These are phyloP conservation scores for Hanseniaspora osmophila DNA, from an alignment of 805 yeast species.

Conservation along the genomic window DNA sequence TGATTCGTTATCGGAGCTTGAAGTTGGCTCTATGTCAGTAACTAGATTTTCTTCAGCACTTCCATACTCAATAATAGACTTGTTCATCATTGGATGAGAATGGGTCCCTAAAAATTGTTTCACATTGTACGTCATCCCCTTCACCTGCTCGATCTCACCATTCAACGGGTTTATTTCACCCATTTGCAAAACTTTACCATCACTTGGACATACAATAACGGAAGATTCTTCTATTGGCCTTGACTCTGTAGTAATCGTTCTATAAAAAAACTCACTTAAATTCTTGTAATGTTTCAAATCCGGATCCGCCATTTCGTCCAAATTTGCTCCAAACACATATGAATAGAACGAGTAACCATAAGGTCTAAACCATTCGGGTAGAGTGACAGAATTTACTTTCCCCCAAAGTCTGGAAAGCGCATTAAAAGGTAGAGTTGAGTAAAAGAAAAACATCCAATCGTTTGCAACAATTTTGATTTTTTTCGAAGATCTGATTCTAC, in stretches of 20 bases:
- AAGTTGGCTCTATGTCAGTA: too few relatives aligned
- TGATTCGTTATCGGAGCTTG: slow-evolving; percentile 37
- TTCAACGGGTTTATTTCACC: slow-evolving; percentile 54
- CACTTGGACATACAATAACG: slow-evolving; percentile 73
- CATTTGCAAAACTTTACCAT: slow-evolving; percentile 76
- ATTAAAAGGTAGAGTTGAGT: slow-evolving; percentile 80
- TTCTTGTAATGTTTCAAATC: slow-evolving; percentile 64
- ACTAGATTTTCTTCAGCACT: slow-evolving; percentile 41
- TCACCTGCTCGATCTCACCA: slow-evolving; percentile 91
- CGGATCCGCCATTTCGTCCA: slow-evolving; percentile 78
- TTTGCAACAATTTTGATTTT: slow-evolving; percentile 20
- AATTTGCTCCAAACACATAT: slow-evolving; percentile 67
- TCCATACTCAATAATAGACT: slow-evolving; percentile 23
- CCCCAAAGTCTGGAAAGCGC: slow-evolving; percentile 94
- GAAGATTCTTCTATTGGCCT: slow-evolving; percentile 62
- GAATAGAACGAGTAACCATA: slow-evolving; percentile 75
- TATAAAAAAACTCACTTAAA: slow-evolving; percentile 80
- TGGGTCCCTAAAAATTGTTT: slow-evolving; percentile 70
- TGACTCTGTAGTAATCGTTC: slow-evolving; percentile 61
- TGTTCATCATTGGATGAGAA: slow-evolving; percentile 22
- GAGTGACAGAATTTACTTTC: slow-evolving; percentile 59
- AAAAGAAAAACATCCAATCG: slow-evolving; percentile 83
- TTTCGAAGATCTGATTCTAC: slow-evolving; percentile 9
- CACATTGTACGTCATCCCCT: slow-evolving; percentile 86
- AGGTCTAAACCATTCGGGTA: slow-evolving; percentile 79